These are phyloP conservation scores for Arctium minus DNA, from an alignment of 129 eudicot species.

Conservation along the genomic window DNA sequence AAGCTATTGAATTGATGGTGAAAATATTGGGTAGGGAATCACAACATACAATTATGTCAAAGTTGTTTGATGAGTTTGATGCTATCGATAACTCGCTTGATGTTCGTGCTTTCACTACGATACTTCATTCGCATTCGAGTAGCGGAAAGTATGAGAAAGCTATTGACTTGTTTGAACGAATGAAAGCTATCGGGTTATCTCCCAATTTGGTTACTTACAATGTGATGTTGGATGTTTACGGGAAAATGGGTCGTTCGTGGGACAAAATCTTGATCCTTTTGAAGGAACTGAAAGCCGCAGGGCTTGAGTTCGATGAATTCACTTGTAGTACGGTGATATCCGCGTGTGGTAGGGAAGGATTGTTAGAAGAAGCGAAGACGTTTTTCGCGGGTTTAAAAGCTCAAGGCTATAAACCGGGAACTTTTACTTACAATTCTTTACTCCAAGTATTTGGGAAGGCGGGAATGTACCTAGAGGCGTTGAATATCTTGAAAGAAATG, in stretches of 20 bases:
- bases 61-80: constrained; percentile 63
- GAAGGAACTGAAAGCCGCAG: constrained; percentile 57
- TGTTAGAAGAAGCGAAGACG: constrained; percentile 76
- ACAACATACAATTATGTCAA: constrained; percentile 53
- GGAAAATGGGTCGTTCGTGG: constrained; percentile 96
- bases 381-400: constrained; percentile 64
- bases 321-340: constrained; percentile 96
- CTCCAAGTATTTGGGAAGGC: constrained; percentile 93
- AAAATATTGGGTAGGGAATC: constrained; percentile 87
- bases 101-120: constrained; percentile 73
- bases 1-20: constrained; percentile 67
- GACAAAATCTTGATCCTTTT: constrained; percentile 54
- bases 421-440: constrained; percentile 78
- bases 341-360: constrained; percentile 95
- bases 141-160: constrained; percentile 63
- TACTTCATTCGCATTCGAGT: constrained; percentile 76
- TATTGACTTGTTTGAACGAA: constrained; percentile 47
- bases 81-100: constrained; percentile 53
- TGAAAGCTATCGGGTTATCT: constrained; percentile 51
- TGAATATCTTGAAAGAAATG: constrained; percentile 76
- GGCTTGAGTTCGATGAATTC: constrained; percentile 85
- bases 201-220: constrained; percentile 89
- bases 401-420: constrained; percentile 70
- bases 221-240: constrained; percentile 95
- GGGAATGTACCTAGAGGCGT: constrained; percentile 76